Evolutionary conservation across 257 asterid genomes (phyloP).

Genomic region (Apocynum venetum): DNA sequence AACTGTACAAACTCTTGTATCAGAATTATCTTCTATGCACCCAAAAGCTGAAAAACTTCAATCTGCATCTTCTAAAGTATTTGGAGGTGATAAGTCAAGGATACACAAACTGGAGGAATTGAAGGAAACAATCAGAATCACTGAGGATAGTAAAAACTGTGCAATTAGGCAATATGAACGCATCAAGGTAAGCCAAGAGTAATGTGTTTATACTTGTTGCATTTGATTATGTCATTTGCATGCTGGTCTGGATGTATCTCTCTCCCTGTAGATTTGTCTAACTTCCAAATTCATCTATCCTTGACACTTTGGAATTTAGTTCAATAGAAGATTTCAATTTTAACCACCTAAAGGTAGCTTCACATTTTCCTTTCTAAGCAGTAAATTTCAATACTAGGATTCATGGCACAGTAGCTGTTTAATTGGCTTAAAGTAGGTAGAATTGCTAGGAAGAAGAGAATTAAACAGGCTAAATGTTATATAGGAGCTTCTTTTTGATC

Average conservation of each 20-base stretch:
- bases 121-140: slow-evolving; percentile 69
- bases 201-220: slow-evolving; percentile 19
- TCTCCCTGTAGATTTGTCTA: background rate
- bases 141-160: slow-evolving; percentile 82
- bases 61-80: slow-evolving; percentile 61
- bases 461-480: background rate
- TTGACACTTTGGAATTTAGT: background rate
- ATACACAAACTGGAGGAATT: slow-evolving; percentile 64
- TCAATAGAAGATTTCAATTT: background rate
- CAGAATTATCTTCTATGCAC: slow-evolving; percentile 80
- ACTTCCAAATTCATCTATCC: background rate
- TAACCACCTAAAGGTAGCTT: background rate
- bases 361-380: background rate
- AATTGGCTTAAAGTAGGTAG: background rate
- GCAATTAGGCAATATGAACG: slow-evolving; percentile 84
- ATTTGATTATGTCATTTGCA: background rate
- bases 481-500: background rate
- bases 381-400: background rate
- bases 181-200: slow-evolving; percentile 59
- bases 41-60: slow-evolving; percentile 80
- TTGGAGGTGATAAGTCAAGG: slow-evolving; percentile 85
- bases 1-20: slow-evolving; percentile 88
- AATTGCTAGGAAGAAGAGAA: background rate
- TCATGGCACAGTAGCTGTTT: background rate
- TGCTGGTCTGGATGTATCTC: background rate